These are phyloP conservation scores for Tuber borchii DNA, from an alignment of 495 filamentous ascomycete species.

Conservation along the genomic window DNA sequence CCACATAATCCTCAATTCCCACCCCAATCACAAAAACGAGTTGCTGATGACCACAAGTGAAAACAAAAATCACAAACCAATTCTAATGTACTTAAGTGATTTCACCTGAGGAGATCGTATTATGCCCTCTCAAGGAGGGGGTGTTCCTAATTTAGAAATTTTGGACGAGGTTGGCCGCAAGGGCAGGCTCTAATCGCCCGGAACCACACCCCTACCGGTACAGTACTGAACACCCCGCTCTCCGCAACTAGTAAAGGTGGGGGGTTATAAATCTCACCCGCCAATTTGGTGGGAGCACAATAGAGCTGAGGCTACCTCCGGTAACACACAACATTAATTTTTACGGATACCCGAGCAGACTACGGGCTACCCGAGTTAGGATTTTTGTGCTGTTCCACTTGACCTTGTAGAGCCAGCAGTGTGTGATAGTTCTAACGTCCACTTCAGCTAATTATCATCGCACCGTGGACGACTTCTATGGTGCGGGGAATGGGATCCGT, in stretches of 20 bases:
- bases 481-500: neutral
- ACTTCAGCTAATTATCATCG: neutral
- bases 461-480: neutral
- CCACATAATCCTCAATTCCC: too few species aligned
- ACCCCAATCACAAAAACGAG: too few species aligned
- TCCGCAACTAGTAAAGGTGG: neutral
- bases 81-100: too few species aligned
- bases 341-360: neutral
- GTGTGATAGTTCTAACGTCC: neutral
- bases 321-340: neutral
- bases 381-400: neutral
- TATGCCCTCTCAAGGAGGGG: too few species aligned
- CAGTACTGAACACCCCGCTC: neutral
- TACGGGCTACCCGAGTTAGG: neutral
- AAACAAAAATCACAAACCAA: too few species aligned
- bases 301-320: neutral
- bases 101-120: too few species aligned
- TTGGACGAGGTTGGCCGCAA: too few species aligned
- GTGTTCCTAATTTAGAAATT: too few species aligned
- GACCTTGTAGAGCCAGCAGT: neutral
- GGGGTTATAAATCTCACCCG: neutral
- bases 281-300: neutral
- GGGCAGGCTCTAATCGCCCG: too few species aligned
- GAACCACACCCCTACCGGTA: too few species aligned
- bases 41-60: too few species aligned